These are phyloP conservation scores for Cyclotella baltica DNA, from an alignment of 108 stramenopile species.

Conservation along the genomic window DNA sequence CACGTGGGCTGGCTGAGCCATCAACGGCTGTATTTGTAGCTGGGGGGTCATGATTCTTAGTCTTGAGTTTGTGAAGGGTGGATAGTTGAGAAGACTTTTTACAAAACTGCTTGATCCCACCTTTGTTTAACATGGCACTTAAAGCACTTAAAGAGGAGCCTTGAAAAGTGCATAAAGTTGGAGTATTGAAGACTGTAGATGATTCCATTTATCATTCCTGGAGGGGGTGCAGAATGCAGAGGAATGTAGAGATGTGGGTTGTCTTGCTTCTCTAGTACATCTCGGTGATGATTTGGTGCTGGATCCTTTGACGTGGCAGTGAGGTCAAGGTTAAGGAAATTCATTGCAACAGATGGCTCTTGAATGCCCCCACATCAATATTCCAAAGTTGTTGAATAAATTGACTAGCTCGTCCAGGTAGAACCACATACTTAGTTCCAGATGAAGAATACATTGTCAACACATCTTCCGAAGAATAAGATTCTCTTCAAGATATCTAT, in stretches of 20 bases:
- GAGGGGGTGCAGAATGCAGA: too few species aligned
- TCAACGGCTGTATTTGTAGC: background rate
- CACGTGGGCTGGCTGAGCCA: background rate
- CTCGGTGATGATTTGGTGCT: too few species aligned
- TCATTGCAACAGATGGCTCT: background rate
- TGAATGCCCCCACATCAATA: conserved; percentile 5
- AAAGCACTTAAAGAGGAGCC: background rate
- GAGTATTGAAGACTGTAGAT: conserved; percentile 6
- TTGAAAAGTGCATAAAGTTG: background rate
- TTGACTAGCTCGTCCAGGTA: background rate
- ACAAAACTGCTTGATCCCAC: background rate
- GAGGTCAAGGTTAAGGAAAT: conserved; percentile 19
- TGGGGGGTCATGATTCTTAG: background rate
- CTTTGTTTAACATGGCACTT: background rate
- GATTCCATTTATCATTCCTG: too few species aligned
- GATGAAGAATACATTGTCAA: background rate
- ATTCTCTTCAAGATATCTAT: background rate
- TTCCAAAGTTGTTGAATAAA: too few species aligned
- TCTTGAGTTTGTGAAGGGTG: background rate
- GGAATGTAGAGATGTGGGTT: conserved; percentile 32
- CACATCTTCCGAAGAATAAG: background rate
- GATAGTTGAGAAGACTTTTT: background rate
- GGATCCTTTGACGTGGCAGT: background rate
- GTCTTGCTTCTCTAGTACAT: conserved; percentile 18
- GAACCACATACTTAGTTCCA: background rate